A percentile compares a stretch with the other conserved stretches of the same genome.
Evolutionary conservation across 2,329 filamentous ascomycete species (phyloP).

Genomic region (Ascochyta pisi): DNA sequence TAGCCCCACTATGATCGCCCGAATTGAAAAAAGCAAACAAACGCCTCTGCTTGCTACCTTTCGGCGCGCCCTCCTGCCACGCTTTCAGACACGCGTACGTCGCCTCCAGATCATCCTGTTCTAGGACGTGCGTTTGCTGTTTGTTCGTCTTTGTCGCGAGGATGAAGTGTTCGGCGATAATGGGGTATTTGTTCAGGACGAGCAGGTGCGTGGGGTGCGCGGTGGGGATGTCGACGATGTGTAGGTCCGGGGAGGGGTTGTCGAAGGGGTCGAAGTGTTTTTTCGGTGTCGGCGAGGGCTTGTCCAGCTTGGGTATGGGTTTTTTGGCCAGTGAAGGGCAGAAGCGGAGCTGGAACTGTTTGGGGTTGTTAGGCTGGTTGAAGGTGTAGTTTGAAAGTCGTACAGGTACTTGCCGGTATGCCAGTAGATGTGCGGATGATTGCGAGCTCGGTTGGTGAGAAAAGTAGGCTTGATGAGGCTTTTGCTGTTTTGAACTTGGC

Average conservation of each 20-base stretch:
- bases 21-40: constrained; percentile 76
- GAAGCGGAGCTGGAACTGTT: constrained; percentile 76
- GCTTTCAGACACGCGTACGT: constrained; percentile 68
- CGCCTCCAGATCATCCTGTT: constrained; percentile 65
- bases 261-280: constrained; percentile 67
- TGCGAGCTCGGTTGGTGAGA: constrained; percentile 50
- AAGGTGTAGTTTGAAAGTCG: constrained; percentile 5
- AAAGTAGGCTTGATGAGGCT: constrained; percentile 44
- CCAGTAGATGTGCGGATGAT: constrained; percentile 47
- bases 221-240: constrained; percentile 60
- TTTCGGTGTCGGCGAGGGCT: constrained; percentile 20
- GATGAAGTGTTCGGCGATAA: constrained; percentile 75
- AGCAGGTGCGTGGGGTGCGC: constrained; percentile 62
- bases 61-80: constrained; percentile 50
- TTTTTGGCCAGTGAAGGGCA: constrained; percentile 73
- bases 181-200: constrained; percentile 77
- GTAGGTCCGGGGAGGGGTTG: constrained; percentile 61
- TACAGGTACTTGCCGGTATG: constrained; percentile 44
- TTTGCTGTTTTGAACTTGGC: constrained; percentile 48
- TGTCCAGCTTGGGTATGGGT: constrained; percentile 56
- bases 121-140: constrained; percentile 69
- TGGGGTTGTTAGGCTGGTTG: constrained; percentile 18
- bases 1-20: constrained; percentile 71
- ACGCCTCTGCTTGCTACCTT: constrained; percentile 41
- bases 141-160: constrained; percentile 70